Conservation (phyloP, 371 early-diverging fungal genomes). For the Circinella umbellata region DNA sequence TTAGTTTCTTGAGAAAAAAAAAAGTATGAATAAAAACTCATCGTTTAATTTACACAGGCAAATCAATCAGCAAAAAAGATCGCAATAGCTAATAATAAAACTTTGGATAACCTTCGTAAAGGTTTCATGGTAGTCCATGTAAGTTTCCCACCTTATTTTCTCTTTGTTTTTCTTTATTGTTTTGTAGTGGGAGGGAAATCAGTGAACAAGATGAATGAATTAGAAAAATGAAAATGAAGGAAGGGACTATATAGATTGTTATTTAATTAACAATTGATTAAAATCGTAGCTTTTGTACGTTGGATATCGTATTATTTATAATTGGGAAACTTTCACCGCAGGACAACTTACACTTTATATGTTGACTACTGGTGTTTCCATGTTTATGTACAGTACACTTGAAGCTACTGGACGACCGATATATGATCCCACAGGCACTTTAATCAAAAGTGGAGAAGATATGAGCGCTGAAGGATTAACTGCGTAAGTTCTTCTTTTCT, state of each 20-base stretch:
- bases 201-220: not conserved
- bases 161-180: not conserved
- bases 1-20: not conserved
- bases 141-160: slow-evolving; percentile 22
- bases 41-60: slow-evolving; percentile 54
- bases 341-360: slow-evolving; percentile 51
- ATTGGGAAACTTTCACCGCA: slow-evolving; percentile 57
- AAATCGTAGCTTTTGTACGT: slow-evolving; percentile 52
- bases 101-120: slow-evolving; percentile 60
- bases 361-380: slow-evolving; percentile 51
- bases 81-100: slow-evolving; percentile 67
- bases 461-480: slow-evolving; percentile 75
- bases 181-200: too few species aligned
- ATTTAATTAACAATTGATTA: too few species aligned
- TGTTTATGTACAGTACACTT: slow-evolving; percentile 59
- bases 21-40: not conserved
- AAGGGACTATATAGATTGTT: not conserved
- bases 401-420: slow-evolving; percentile 58
- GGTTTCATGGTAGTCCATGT: slow-evolving; percentile 71
- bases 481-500: slow-evolving; percentile 59
- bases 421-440: slow-evolving; percentile 60
- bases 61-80: slow-evolving; percentile 81
- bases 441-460: slow-evolving; percentile 74
- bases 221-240: not conserved
- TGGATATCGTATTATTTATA: slow-evolving; percentile 59